Evolutionary conservation across 2,329 filamentous ascomycete genomes (phyloP).

Genomic region (Atkinsonella texensis): DNA sequence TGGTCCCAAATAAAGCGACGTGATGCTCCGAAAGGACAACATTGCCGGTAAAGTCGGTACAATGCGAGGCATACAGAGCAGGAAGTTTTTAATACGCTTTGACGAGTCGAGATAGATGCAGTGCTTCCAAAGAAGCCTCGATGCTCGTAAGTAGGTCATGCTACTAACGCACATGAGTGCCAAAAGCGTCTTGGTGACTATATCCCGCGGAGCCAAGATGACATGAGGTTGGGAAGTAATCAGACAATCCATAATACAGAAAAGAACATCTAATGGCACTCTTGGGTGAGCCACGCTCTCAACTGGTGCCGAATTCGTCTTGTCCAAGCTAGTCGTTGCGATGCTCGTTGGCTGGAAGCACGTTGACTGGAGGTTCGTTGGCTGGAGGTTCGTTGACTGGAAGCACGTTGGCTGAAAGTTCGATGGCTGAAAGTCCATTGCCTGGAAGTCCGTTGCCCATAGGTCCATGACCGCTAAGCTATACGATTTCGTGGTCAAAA

Average conservation of each 20-base stretch:
- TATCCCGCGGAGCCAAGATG: slow-evolving; percentile 25
- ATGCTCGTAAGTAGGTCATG: slow-evolving; percentile 27
- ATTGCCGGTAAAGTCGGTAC: slow-evolving; percentile 17
- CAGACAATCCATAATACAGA: slow-evolving; percentile 23
- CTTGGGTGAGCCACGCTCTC: slow-evolving; percentile 4
- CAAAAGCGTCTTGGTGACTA: slow-evolving; percentile 30
- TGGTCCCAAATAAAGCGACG: slow-evolving; percentile 29
- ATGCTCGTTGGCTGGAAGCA: too few species aligned
- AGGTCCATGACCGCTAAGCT: too few species aligned
- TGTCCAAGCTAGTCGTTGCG: too few species aligned
- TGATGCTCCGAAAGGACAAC: slow-evolving; percentile 21
- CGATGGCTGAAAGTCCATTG: too few species aligned
- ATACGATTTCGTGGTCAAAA: too few species aligned
- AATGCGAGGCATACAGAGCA: slow-evolving; percentile 22
- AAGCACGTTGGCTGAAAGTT: too few species aligned
- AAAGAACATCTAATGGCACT: slow-evolving; percentile 24
- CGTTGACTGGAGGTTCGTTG: too few species aligned
- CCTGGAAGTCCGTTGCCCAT: too few species aligned
- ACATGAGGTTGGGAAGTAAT: slow-evolving; percentile 18
- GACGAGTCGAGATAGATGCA: slow-evolving; percentile 33
- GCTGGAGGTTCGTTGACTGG: too few species aligned
- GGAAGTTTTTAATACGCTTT: slow-evolving; percentile 20
- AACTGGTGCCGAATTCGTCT: background rate
- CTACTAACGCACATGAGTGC: slow-evolving; percentile 31
- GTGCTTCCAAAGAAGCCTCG: slow-evolving; percentile 29